Evolutionary conservation across 2,329 filamentous ascomycete species (phyloP).

Genomic region (Venturia nashicola): DNA sequence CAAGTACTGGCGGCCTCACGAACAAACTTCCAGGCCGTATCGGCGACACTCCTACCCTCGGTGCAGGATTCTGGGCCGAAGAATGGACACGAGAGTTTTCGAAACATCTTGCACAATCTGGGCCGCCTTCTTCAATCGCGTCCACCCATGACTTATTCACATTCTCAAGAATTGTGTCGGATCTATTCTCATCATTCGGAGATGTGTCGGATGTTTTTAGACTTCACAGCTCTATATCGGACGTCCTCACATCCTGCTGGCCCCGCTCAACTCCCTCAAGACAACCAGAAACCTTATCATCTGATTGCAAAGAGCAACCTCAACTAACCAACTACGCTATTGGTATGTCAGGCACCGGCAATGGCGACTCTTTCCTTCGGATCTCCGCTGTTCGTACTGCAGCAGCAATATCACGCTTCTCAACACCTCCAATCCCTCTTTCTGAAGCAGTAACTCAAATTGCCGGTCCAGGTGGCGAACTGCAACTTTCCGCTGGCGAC

Average conservation of each 20-base stretch:
- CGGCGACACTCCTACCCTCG: constrained; percentile 73
- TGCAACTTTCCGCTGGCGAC: constrained; percentile 61
- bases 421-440: constrained; percentile 32
- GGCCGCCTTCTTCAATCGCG: not conserved
- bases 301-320: not conserved
- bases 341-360: constrained; percentile 63
- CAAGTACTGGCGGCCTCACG: constrained; percentile 64
- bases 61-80: constrained; percentile 84
- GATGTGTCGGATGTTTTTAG: not conserved
- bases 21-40: constrained; percentile 80
- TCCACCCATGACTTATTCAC: not conserved
- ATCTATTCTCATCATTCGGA: not conserved
- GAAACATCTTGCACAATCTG: not conserved
- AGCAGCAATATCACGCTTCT: constrained; percentile 59
- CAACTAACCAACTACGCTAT: not conserved
- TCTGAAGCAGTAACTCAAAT: constrained; percentile 50
- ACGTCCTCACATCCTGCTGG: not conserved
- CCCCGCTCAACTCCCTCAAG: not conserved
- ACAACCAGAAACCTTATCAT: not conserved
- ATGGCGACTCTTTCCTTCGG: constrained; percentile 78
- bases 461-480: constrained; percentile 57
- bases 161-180: not conserved
- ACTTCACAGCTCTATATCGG: not conserved
- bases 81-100: constrained; percentile 50
- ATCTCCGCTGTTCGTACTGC: constrained; percentile 58